phyloP scores from a whole-genome alignment of 2,329 filamentous ascomycete genomes.

The Botryotinia narcissicola region DNA sequence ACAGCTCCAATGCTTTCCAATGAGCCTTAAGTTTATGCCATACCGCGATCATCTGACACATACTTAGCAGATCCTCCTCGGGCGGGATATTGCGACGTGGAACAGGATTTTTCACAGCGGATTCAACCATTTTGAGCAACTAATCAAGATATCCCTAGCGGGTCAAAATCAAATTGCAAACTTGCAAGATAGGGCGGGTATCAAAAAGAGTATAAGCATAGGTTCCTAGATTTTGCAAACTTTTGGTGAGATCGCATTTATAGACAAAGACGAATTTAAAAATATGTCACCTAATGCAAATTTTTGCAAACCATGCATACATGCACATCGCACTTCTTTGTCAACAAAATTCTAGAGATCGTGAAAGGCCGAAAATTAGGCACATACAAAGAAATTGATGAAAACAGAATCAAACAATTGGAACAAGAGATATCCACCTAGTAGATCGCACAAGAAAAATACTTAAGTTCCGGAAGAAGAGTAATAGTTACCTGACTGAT shows the following conservation, averaged over 20 bases:
- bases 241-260: neutral
- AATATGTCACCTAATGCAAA: neutral
- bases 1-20: neutral
- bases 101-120: neutral
- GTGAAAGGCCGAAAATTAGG: neutral
- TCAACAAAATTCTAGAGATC: neutral
- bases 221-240: neutral
- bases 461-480: neutral
- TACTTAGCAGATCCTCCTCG: neutral
- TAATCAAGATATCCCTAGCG: neutral
- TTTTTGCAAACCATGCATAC: neutral
- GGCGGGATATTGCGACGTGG: neutral
- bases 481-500: neutral
- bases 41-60: neutral
- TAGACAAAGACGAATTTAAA: neutral
- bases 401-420: neutral
- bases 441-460: neutral
- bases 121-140: neutral
- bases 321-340: neutral
- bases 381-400: neutral
- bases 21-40: neutral
- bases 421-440: neutral
- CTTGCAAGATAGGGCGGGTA: neutral
- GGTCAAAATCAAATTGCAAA: neutral
- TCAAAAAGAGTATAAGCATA: neutral